These are phyloP conservation scores for Penicillium atrosanguineum DNA, from an alignment of 495 filamentous ascomycete species.

Conservation along the genomic window DNA sequence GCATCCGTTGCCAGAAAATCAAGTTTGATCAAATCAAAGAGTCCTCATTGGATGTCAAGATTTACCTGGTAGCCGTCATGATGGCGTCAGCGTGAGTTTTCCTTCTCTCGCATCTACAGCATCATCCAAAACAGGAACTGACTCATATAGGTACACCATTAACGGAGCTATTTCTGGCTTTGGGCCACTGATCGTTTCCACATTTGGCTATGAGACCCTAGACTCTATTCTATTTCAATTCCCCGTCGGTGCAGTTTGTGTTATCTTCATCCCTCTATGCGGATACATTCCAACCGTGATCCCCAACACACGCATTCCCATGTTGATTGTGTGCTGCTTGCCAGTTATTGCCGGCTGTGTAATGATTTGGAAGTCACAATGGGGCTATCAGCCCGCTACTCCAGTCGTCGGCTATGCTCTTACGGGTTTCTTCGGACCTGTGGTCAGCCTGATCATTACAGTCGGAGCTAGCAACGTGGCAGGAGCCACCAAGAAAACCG, in stretches of 20 bases:
- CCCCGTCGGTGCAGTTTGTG: conserved; percentile 62
- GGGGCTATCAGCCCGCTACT: conserved; percentile 59
- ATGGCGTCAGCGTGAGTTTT: conserved; percentile 51
- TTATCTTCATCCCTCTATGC: conserved; percentile 62
- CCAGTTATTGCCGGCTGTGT: conserved; percentile 71
- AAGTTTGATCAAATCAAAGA: conserved; percentile 51
- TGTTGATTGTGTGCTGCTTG: conserved; percentile 61
- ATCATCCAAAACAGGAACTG: background rate
- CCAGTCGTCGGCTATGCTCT: conserved; percentile 69
- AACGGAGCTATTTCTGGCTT: conserved; percentile 77
- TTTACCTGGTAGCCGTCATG: conserved; percentile 56
- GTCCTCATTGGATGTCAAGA: conserved; percentile 45
- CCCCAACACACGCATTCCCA: conserved; percentile 62
- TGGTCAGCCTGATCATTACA: conserved; percentile 63
- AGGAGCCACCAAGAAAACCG: conserved; percentile 74
- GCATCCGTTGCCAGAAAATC: conserved; percentile 51
- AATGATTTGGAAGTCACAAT: conserved; percentile 71
- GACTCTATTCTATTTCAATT: conserved; percentile 72
- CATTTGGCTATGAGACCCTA: conserved; percentile 65
- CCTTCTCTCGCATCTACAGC: background rate
- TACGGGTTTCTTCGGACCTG: conserved; percentile 67
- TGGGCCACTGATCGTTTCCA: conserved; percentile 70
- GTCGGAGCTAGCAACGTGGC: conserved; percentile 71
- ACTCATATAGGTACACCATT: conserved; percentile 55
- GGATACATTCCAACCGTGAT: conserved; percentile 59